phyloP scores from a whole-genome alignment of 2,329 filamentous ascomycete species.

The Chaetomium sp. region DNA sequence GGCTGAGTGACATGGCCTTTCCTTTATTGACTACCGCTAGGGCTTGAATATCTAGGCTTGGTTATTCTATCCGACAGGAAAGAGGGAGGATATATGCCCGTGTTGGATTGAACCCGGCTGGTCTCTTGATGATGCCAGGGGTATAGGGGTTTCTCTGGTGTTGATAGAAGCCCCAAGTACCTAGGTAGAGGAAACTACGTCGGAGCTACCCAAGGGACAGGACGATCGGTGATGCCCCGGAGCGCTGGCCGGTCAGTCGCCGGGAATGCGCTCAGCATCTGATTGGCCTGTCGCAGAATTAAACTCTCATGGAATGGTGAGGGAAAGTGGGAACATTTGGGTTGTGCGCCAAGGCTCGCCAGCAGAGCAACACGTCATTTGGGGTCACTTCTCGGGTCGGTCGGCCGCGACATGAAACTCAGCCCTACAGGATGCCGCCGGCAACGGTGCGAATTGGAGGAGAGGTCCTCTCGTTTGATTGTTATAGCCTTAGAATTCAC shows the following conservation, averaged over 20 bases:
- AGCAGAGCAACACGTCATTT: slow-evolving; percentile 23
- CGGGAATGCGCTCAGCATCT: slow-evolving; percentile 29
- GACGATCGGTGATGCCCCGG: background rate
- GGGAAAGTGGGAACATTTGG: slow-evolving; percentile 27
- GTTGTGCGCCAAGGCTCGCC: slow-evolving; percentile 27
- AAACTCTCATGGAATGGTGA: background rate
- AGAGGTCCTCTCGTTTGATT: background rate
- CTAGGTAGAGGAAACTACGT: background rate
- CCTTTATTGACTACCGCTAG: too few species aligned
- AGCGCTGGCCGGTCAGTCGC: background rate
- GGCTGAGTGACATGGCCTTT: background rate
- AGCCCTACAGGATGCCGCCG: slow-evolving; percentile 20
- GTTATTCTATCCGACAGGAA: background rate
- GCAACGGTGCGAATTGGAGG: background rate
- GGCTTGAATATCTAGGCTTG: background rate
- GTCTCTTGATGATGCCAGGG: background rate
- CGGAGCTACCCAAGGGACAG: background rate
- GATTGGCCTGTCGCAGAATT: slow-evolving; percentile 25
- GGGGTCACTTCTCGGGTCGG: slow-evolving; percentile 4
- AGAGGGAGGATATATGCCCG: background rate
- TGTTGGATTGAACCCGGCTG: background rate
- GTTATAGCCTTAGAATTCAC: background rate
- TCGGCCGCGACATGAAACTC: slow-evolving; percentile 15
- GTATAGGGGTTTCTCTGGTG: too few species aligned
- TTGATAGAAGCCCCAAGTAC: too few species aligned